Percentiles rank a stretch among this genome's conserved stretches.
These are phyloP conservation scores for Hansfordia pulvinata DNA, from an alignment of 2,329 filamentous ascomycete species.

Conservation along the genomic window DNA sequence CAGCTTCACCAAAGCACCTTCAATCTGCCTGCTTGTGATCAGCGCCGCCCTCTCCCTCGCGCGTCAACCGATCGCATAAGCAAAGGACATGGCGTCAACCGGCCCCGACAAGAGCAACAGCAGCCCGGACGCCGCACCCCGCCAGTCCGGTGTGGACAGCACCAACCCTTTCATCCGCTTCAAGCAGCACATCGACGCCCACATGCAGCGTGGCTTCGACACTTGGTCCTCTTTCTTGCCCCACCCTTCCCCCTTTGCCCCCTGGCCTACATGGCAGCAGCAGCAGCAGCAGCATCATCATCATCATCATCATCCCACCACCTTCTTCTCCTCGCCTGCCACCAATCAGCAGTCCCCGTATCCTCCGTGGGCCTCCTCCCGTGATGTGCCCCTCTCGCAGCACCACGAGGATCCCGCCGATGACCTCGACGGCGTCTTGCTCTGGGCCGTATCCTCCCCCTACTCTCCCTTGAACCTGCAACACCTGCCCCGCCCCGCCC, in stretches of 20 bases:
- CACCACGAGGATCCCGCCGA: background rate
- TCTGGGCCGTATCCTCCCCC: conserved; percentile 22
- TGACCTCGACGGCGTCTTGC: conserved; percentile 13
- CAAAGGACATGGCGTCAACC: no score
- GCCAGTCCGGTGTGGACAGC: no score
- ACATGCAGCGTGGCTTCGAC: conserved; percentile 18
- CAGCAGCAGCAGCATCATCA: conserved; percentile 1
- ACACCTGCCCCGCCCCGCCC: conserved; percentile 30
- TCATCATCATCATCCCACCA: background rate
- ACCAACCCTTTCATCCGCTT: conserved; percentile 25
- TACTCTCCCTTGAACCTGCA: conserved; percentile 31
- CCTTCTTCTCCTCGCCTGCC: background rate
- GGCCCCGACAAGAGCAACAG: no score
- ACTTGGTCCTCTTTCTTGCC: conserved; percentile 3
- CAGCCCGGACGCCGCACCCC: no score
- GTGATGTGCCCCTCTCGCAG: no score
- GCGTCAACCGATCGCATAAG: no score
- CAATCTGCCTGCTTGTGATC: no score
- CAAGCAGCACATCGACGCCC: conserved; percentile 24
- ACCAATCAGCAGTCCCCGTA: no score
- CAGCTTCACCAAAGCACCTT: no score
- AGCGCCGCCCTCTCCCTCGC: no score
- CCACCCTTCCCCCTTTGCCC: background rate
- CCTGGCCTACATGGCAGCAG: background rate
- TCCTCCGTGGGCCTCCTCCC: no score